These are phyloP conservation scores for Canna indica DNA, from an alignment of 176 grass and related monocot species.

Conservation along the genomic window DNA sequence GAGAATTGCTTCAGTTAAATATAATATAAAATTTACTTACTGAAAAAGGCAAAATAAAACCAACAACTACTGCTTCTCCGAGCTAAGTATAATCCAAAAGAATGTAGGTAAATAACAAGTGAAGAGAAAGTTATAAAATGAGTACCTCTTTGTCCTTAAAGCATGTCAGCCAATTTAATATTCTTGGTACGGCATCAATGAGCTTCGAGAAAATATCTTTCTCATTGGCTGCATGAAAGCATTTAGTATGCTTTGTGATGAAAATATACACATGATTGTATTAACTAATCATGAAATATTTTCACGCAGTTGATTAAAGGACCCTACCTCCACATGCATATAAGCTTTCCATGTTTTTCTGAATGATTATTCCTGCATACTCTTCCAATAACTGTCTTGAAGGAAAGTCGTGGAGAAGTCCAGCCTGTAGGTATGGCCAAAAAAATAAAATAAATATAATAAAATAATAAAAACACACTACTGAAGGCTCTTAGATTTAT, in stretches of 20 bases:
- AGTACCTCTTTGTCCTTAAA: constrained; percentile 47
- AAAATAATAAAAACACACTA: too few species aligned
- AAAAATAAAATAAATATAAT: too few species aligned
- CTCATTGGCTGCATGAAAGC: constrained; percentile 50
- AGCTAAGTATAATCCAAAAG: too few species aligned
- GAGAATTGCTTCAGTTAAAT: too few species aligned
- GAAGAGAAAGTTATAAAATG: neutral
- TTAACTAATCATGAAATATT: neutral
- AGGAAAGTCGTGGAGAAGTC: constrained; percentile 56
- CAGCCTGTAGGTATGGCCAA: constrained; percentile 42
- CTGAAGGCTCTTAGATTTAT: neutral
- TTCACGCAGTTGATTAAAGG: neutral
- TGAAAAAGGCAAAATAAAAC: too few species aligned
- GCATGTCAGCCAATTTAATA: constrained; percentile 61
- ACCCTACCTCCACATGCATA: constrained; percentile 78
- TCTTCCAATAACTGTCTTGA: constrained; percentile 65
- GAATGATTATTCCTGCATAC: constrained; percentile 54
- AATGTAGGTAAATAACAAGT: too few species aligned
- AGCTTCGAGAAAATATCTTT: constrained; percentile 42
- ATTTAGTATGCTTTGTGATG: neutral
- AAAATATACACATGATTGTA: neutral
- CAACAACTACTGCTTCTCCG: too few species aligned
- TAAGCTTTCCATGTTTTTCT: constrained; percentile 77
- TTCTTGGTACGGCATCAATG: constrained; percentile 61
- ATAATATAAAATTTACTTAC: too few species aligned